Evolutionary conservation across 495 filamentous ascomycete genomes (phyloP), one percentile per base, ranked within the genome.

Genomic region (Aspergillus incahuasiensis): DNA sequence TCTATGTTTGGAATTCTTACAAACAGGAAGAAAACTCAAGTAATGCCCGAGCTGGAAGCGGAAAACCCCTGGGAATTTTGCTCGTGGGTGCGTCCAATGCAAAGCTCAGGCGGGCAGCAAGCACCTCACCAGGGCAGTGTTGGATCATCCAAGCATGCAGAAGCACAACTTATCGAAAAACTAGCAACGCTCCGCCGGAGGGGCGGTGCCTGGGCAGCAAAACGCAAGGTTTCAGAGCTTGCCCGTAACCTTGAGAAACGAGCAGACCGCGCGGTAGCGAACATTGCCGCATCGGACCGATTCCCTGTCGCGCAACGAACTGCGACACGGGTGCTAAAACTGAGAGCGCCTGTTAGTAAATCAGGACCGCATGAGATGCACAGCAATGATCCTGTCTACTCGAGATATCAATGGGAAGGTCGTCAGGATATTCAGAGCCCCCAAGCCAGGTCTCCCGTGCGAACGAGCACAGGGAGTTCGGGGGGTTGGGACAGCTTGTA

Each of bases 1-100:
- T 66, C 69, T 34, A 62, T 72, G 20, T 60, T 70, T 30, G 57
- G 58, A 13, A 66, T 64, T 49, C 59, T 69, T 30, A 52, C 56
- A 55, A 59, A 63, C 15, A 56, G 61, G 34, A 62, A 50, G 24
- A 56, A 45, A 40, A 43, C 46, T 11, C 52, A 58, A 34, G 13
- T 11, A 6, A 45, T 16, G 7, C n/a, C 53, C 9, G 25, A 48
- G 34, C 34, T 21, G 5, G 55, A 50, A 2, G 18, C 32, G 20
- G 55, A 51, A 18, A 51, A 57, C 3, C 61, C 61, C 28, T 64
- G 61, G 61, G 55, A 51, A 25, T 58, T 60, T 44, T 60, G 58
- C 28, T 58, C 57, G 11, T 59, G 61, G 47, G 57, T 60, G 15
- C 51, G 48, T 42, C 46, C 49, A 43, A 42, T 51, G 5, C 53